phyloP scores from a whole-genome alignment of 495 filamentous ascomycete genomes.

The Bacidia rubella region DNA sequence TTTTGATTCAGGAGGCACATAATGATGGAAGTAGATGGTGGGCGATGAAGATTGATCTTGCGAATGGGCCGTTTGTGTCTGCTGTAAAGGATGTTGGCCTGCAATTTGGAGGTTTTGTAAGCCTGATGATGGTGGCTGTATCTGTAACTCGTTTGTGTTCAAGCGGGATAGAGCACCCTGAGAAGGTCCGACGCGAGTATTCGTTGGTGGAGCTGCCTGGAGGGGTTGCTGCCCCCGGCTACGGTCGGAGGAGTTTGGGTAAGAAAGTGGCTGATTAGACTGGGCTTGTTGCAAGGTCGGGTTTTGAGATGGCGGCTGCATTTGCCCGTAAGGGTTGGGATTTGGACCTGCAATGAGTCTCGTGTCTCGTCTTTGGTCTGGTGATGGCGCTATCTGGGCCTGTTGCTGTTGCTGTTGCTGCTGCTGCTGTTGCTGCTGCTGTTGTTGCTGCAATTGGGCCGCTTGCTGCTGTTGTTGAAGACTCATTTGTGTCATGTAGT shows the following conservation, averaged over 20 bases:
- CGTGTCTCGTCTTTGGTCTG: constrained; percentile 24
- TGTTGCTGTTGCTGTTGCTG: constrained; percentile 35
- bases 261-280: constrained; percentile 8
- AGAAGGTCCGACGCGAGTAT: constrained; percentile 24
- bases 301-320: constrained; percentile 14
- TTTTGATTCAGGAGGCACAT: constrained; percentile 64
- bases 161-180: constrained; percentile 36
- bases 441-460: constrained; percentile 28
- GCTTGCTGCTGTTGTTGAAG: constrained; percentile 40
- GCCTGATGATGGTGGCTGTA: constrained; percentile 35
- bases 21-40: constrained; percentile 81
- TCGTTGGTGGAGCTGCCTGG: constrained; percentile 18
- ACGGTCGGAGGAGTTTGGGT: constrained; percentile 22
- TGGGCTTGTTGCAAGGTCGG: constrained; percentile 13
- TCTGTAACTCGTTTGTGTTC: constrained; percentile 44
- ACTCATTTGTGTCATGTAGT: constrained; percentile 40
- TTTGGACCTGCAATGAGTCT: constrained; percentile 24
- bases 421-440: constrained; percentile 35
- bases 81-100: constrained; percentile 32
- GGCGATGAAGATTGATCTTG: constrained; percentile 47
- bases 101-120: constrained; percentile 22
- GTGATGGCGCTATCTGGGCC: constrained; percentile 20
- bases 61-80: constrained; percentile 37
- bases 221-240: constrained; percentile 21
- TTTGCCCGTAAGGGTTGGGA: constrained; percentile 25